A percentile compares a stretch with the other conserved stretches of the same genome.
phyloP scores from a whole-genome alignment of 208 protist genomes.

The Histomonas meleagridis region DNA sequence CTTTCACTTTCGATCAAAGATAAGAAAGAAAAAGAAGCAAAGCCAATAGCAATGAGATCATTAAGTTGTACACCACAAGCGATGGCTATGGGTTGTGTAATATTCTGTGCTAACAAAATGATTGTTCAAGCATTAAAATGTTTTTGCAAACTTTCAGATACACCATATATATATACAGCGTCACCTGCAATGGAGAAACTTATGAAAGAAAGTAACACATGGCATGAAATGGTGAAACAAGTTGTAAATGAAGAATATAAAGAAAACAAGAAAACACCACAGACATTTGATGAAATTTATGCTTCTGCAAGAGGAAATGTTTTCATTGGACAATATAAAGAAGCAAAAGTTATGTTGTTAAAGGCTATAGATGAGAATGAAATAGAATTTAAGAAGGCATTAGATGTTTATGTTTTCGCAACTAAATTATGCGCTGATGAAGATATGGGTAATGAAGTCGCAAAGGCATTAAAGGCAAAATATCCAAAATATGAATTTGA shows the following conservation, averaged over 20 bases:
- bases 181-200: not conserved
- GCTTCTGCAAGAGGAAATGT: not conserved
- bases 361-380: not conserved
- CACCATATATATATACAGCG: not conserved
- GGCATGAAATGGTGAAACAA: not conserved
- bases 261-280: not conserved
- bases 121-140: not conserved
- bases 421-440: not conserved
- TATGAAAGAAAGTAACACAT: too few relatives aligned
- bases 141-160: not conserved
- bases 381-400: not conserved
- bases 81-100: not conserved
- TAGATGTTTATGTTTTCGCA: not conserved
- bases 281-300: not conserved
- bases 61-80: not conserved
- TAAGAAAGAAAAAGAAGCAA: not conserved
- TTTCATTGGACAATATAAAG: not conserved
- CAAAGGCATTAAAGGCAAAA: not conserved
- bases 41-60: not conserved
- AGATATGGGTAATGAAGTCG: not conserved
- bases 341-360: not conserved
- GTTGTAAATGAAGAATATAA: not conserved
- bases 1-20: not conserved
- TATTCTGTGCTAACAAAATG: not conserved
- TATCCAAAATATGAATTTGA: conserved; percentile 13